Base-by-base conservation (phyloP, 2,329 filamentous ascomycete species). In the Trichoderma sp. region DNA sequence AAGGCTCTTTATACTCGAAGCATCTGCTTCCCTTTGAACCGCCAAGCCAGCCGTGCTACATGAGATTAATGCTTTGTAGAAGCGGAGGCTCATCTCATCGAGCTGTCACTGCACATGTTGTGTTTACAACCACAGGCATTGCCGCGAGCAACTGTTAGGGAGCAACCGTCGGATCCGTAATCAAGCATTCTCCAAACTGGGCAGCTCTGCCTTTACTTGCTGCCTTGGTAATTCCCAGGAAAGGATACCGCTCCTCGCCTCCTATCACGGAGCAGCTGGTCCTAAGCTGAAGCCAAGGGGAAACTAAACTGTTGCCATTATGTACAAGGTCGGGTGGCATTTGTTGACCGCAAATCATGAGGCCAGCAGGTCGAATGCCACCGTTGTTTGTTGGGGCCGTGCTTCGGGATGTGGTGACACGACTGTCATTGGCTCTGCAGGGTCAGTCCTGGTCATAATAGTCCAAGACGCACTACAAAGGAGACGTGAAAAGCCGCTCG, bases 381-480 rank as follows among this genome's bases (percentile, higher is more conserved):
- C 52, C 29, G 37, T n/a, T 50, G 42, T 66, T 66, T 66, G 64
- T 58, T 66, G 64, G 64, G 64, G 34, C 42, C 42, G 39, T 42
- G 53, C 52, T 35, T 27, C 29, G 52, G 37, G 52, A 65, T 27
- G 63, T 25, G 39, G 54, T 53, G 32, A 52, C 34, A 66, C 54
- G 37, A 32, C 54, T 27, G 12, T 56, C 25, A 37, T 57, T 56
- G 61, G 61, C 52, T 48, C 37, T 35, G 19, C 61, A 65, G 27
- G 35, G 27, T 9, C 27, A 48, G 37, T 64, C 35, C 35, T 25
- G 5, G 25, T n/a, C n/a, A n/a, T n/a, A n/a, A n/a, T 34, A 25
- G 19, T 56, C 25, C 27, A 29, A 48, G 27, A 63, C n/a, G 59
- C 29, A 63, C 22, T 15, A 25, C 27, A 17, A 29, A 39, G 34